A percentile compares a stretch with the other conserved stretches of the same genome.
Conservation (phyloP, 192 early-diverging fungal genomes). For the Ambispora gerdemannii region DNA sequence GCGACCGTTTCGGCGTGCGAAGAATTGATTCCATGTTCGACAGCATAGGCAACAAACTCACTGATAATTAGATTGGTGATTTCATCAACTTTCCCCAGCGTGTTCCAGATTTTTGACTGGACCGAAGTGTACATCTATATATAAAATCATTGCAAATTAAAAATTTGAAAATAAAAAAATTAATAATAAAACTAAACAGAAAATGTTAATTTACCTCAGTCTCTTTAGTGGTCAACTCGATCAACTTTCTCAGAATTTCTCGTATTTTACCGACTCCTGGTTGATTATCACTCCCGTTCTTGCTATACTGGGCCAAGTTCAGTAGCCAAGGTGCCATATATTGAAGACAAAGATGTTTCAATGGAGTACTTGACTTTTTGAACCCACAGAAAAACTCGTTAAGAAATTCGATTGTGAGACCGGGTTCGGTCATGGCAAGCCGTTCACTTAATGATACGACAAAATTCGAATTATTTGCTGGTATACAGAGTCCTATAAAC, state of each 20-base stretch:
- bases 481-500: constrained; percentile 74
- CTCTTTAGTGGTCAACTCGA: constrained; percentile 81
- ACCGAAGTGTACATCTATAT: constrained; percentile 76
- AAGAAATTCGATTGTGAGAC: constrained; percentile 87
- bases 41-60: constrained; percentile 72
- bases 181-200: not conserved
- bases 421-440: constrained; percentile 68
- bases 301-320: constrained; percentile 66
- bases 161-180: constrained; percentile 14
- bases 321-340: constrained; percentile 89
- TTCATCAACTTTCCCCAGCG: constrained; percentile 74
- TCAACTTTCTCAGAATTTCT: constrained; percentile 73
- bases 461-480: constrained; percentile 84
- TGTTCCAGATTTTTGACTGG: constrained; percentile 82
- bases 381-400: constrained; percentile 83
- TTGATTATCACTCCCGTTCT: constrained; percentile 46
- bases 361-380: constrained; percentile 63
- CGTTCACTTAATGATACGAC: constrained; percentile 77
- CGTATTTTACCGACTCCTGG: constrained; percentile 59
- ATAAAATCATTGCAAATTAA: constrained; percentile 12
- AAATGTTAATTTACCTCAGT: constrained; percentile 65
- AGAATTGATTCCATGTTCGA: constrained; percentile 76
- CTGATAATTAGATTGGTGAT: constrained; percentile 79
- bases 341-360: constrained; percentile 79
- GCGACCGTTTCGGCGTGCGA: constrained; percentile 79